Base-by-base conservation (phyloP, 495 filamentous ascomycete genomes). In the Ascodesmis nigricans region DNA sequence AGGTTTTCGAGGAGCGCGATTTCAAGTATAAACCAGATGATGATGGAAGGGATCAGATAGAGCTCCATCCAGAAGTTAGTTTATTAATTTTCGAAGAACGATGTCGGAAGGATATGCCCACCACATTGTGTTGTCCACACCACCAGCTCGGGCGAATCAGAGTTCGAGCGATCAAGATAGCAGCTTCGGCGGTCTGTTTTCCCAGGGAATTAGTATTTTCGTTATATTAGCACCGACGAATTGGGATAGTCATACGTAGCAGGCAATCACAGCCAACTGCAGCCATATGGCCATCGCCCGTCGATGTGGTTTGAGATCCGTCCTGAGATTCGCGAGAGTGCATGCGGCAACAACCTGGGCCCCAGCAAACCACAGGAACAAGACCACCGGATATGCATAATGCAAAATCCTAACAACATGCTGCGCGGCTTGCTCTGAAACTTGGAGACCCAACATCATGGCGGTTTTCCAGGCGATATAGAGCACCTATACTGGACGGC, bases 361-460 rank as follows among this genome's bases (percentile, higher is more conserved):
- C 25, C 54, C 31, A 33, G 63, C 39, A 45, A 69, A 75, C 53
- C 67, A 71, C 39, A 58, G 16, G 30, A 72, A 67, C 32, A 70
- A 47, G 21, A 58, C 37, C 17, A 58, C 52, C 4, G 70, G 70
- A 44, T 64, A 69, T 25, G 52, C 51, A 46, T 73, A 73, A 46
- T 64, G 61, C n/a, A n/a, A n/a, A n/a, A n/a, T n/a, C n/a, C n/a
- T n/a, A n/a, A n/a, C n/a, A n/a, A n/a, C 16, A 69, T 52, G 25
- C n/a, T n/a, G n/a, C n/a, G n/a, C n/a, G n/a, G n/a, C n/a, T n/a
- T n/a, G n/a, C n/a, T n/a, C n/a, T n/a, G n/a, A n/a, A n/a, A n/a
- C n/a, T n/a, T n/a, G n/a, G n/a, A n/a, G n/a, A n/a, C n/a, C n/a
- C n/a, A n/a, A n/a, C n/a, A n/a, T n/a, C n/a, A n/a, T n/a, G n/a